Evolutionary conservation across 2,329 filamentous ascomycete species (phyloP).

Genomic region (Monilinia laxa): DNA sequence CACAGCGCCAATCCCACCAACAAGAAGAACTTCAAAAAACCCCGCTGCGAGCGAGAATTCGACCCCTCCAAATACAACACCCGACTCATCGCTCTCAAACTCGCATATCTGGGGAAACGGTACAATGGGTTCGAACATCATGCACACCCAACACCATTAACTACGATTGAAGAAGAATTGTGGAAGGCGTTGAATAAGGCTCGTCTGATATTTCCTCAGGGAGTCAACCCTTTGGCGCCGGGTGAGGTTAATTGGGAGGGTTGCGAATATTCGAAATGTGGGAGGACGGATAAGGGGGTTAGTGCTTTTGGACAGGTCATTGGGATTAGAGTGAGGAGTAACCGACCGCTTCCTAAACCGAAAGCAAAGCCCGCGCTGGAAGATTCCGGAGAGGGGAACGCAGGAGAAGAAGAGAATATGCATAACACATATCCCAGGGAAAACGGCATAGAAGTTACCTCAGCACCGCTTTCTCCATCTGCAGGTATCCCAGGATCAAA

Average conservation of each 20-base stretch:
- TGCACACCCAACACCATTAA: constrained; percentile 63
- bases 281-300: constrained; percentile 87
- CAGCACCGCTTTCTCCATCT: constrained; percentile 34
- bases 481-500: background rate
- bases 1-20: constrained; percentile 21
- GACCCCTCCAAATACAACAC: constrained; percentile 81
- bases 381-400: constrained; percentile 26
- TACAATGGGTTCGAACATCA: constrained; percentile 96
- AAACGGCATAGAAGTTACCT: constrained; percentile 33
- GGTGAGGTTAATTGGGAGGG: constrained; percentile 73
- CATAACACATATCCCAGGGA: constrained; percentile 34
- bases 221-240: constrained; percentile 44
- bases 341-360: constrained; percentile 56
- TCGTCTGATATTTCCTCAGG: constrained; percentile 71
- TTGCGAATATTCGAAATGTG: constrained; percentile 92
- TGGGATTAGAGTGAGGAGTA: constrained; percentile 77
- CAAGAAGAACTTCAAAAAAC: constrained; percentile 45
- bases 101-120: constrained; percentile 86
- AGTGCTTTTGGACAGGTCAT: constrained; percentile 97
- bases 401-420: background rate
- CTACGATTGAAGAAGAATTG: constrained; percentile 88
- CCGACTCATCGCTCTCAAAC: constrained; percentile 83
- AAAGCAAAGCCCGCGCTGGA: constrained; percentile 24
- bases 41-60: constrained; percentile 44
- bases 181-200: constrained; percentile 88